These are phyloP conservation scores for Xanthoparmelia taractica DNA, from an alignment of 495 filamentous ascomycete species.

Conservation along the genomic window DNA sequence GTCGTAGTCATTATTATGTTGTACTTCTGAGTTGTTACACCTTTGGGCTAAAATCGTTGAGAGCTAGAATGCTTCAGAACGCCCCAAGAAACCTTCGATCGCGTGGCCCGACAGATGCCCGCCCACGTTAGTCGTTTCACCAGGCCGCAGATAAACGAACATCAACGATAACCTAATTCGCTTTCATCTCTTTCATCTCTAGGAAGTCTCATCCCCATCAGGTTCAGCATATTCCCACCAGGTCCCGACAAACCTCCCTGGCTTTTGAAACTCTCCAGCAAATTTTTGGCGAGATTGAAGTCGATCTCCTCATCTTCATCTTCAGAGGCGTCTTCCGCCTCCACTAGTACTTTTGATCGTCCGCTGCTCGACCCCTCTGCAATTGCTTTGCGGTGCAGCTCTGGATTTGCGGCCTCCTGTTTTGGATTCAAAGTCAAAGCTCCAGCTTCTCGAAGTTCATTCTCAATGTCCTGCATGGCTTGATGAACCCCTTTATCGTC, in stretches of 20 bases:
- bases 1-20: background rate
- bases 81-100: background rate
- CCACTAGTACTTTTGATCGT: conserved; percentile 16
- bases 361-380: conserved; percentile 17
- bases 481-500: conserved; percentile 64
- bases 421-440: conserved; percentile 51
- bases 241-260: conserved; percentile 81
- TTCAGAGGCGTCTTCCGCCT: conserved; percentile 28
- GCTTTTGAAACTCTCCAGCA: conserved; percentile 85
- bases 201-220: conserved; percentile 59
- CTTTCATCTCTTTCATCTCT: conserved; percentile 18
- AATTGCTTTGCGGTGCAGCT: conserved; percentile 23
- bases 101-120: conserved; percentile 7
- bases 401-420: background rate
- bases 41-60: background rate
- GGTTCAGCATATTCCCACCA: conserved; percentile 71
- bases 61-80: background rate
- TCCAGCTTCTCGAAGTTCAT: conserved; percentile 69
- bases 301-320: conserved; percentile 60
- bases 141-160: background rate
- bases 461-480: conserved; percentile 69
- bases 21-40: background rate
- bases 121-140: background rate
- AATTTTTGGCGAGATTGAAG: conserved; percentile 80
- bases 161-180: background rate